phyloP scores from a whole-genome alignment of 768 basidiomycete species.

The Auricularia sp. region DNA sequence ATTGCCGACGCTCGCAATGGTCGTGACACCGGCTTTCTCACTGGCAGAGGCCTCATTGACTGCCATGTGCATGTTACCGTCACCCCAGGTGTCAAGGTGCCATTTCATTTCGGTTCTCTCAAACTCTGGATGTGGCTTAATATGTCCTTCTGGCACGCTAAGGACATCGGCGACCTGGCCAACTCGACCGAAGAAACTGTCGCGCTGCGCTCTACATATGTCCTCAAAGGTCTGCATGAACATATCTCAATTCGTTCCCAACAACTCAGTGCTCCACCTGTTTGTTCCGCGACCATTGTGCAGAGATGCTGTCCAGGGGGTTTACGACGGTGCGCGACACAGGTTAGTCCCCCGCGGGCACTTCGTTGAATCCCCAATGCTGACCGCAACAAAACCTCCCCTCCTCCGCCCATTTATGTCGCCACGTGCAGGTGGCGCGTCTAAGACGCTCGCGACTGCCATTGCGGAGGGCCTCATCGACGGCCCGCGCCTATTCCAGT shows the following conservation, averaged over 20 bases:
- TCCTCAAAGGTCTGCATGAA: conserved; percentile 20
- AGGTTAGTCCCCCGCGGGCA: conserved; percentile 2
- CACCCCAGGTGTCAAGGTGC: conserved; percentile 23
- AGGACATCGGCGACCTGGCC: conserved; percentile 27
- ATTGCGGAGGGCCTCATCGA: conserved; percentile 27
- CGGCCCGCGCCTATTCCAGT: conserved; percentile 30
- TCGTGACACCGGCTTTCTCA: too few relatives aligned
- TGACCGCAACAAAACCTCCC: too few relatives aligned
- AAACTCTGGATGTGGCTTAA: too few relatives aligned
- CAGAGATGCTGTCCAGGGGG: conserved; percentile 29
- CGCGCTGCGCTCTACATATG: conserved; percentile 26
- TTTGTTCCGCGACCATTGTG: too few relatives aligned
- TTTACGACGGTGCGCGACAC: conserved; percentile 32
- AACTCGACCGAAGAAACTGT: conserved; percentile 23
- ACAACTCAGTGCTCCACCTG: too few relatives aligned
- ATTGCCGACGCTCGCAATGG: too few relatives aligned
- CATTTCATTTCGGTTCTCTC: too few relatives aligned
- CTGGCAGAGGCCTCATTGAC: conserved; percentile 30
- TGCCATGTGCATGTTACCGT: conserved; percentile 35
- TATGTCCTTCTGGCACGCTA: neutral
- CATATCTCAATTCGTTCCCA: too few relatives aligned
- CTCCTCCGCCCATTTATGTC: too few relatives aligned
- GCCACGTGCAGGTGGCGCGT: conserved; percentile 20
- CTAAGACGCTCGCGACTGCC: conserved; percentile 27
- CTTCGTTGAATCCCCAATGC: too few relatives aligned